A percentile compares a stretch with the other conserved stretches of the same genome.
Conservation (phyloP, 2,329 filamentous ascomycete genomes). For the Calcarisporium arbuscula region DNA sequence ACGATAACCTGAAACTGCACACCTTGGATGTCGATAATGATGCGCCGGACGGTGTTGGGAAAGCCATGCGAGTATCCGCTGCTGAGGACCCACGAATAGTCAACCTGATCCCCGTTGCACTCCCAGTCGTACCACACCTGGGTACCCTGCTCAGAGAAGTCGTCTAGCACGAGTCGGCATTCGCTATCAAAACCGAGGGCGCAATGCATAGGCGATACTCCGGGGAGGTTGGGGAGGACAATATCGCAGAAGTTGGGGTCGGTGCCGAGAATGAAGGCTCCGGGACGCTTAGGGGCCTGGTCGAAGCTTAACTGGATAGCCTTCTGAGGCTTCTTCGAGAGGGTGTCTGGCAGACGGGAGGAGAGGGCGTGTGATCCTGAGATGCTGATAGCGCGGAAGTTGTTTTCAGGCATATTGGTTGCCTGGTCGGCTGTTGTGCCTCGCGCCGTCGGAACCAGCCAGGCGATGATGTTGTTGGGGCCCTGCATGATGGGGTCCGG, state of each 20-base stretch:
- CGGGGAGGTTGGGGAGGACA: conserved; percentile 26
- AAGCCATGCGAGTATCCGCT: conserved; percentile 26
- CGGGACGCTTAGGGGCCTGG: conserved; percentile 24
- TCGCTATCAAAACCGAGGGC: conserved; percentile 31
- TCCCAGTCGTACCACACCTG: conserved; percentile 37
- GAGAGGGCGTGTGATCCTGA: conserved; percentile 19
- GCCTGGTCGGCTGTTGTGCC: conserved; percentile 26
- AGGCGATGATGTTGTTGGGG: conserved; percentile 28
- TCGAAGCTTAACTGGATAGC: conserved; percentile 31
- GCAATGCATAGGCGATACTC: conserved; percentile 31
- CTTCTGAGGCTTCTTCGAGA: conserved; percentile 16
- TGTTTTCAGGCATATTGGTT: conserved; percentile 24
- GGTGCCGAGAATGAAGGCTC: conserved; percentile 32
- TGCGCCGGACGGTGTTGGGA: conserved; percentile 24
- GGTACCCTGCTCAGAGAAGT: conserved; percentile 30
- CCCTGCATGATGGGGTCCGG: conserved; percentile 12
- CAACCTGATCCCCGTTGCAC: conserved; percentile 28
- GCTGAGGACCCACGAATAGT: conserved; percentile 30
- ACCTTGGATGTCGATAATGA: conserved; percentile 32
- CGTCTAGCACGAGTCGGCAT: conserved; percentile 29
- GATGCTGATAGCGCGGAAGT: conserved; percentile 16
- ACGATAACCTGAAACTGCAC: conserved; percentile 32
- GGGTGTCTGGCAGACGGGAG: conserved; percentile 21
- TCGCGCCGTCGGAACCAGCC: conserved; percentile 31
- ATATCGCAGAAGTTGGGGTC: conserved; percentile 29